Conservation (phyloP, 331 rosid genomes). For the Saraca asoca region DNA sequence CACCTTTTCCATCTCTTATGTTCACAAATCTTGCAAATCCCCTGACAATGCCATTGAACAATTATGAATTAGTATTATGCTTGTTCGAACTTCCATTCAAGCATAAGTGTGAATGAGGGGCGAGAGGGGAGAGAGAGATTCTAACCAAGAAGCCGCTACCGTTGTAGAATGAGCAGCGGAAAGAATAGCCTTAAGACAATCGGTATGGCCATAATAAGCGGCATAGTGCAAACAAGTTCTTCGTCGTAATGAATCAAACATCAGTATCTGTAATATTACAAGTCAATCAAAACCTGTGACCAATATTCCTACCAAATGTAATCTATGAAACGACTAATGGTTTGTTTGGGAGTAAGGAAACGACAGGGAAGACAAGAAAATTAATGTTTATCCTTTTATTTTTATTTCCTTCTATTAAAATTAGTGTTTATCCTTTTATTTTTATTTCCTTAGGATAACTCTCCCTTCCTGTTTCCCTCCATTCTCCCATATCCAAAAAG, state of each 20-base stretch:
- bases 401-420: too few species aligned
- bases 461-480: too few species aligned
- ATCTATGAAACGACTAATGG: too few species aligned
- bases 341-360: too few species aligned
- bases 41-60: slow-evolving; percentile 50
- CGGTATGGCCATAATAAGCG: slow-evolving; percentile 73
- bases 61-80: slow-evolving; percentile 2
- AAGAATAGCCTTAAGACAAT: slow-evolving; percentile 73
- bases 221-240: slow-evolving; percentile 92
- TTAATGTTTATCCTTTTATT: too few species aligned
- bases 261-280: slow-evolving; percentile 59
- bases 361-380: too few species aligned
- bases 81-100: background rate
- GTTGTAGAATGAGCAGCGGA: slow-evolving; percentile 74
- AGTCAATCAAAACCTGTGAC: slow-evolving; percentile 17
- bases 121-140: background rate
- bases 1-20: slow-evolving; percentile 84
- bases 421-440: too few species aligned
- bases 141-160: slow-evolving; percentile 78
- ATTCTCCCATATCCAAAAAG: too few species aligned
- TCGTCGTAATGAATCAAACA: slow-evolving; percentile 75
- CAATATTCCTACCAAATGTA: slow-evolving; percentile 9
- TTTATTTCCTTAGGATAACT: too few species aligned
- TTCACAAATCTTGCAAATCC: slow-evolving; percentile 90
- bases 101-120: background rate